Base-by-base conservation (phyloP, 768 basidiomycete species). In the Tylopilus cervinicoccineus region DNA sequence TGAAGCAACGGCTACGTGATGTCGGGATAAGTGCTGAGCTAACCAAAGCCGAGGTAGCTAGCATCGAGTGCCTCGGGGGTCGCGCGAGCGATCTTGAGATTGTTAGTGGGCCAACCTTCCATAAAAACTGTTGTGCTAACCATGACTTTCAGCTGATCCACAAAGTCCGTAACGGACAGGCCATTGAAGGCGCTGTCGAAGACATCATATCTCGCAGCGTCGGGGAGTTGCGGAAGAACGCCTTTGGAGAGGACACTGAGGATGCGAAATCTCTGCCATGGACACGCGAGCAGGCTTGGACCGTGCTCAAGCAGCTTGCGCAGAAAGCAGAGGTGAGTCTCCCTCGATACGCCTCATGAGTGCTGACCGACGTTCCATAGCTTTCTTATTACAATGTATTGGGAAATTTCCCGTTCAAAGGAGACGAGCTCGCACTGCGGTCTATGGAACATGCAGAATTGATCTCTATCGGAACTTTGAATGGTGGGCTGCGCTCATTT, bases 201-300 rank as follows among this genome's bases (percentile, higher is more conserved):
- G 94, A 97, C 60, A 91, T 98, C 57, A 80, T 96, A 51, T 68
- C 70, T 19, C 78, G 89, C 14, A 85, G 84, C 28, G 81, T 93
- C 10, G 76, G 81, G 28, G 93, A 96, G 64, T 70, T 98, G 42
- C 75, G 88, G 39, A 97, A 97, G 76, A 86, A 79, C 39, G 89
- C 89, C 0, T 99, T 97, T 62, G 95, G 93, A 0, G 93, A 96
- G 54, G 94, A 96, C 60, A 67, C 74, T 2, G 92, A 95, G 46
- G 94, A 96, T 59, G 86, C 87, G 3, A 93, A 92, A 67, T 72
- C 62, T 38, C 67, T 95, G 32, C 73, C 81, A 0, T 99, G 96
- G 96, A 76, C 83, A 5, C 75, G 85, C 38, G 86, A 91, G 51
- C 93, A 98, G 61, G 93, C 81, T 0, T 97, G 93, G 92, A 76